Percentiles rank a stretch among this genome's conserved stretches.
Conservation (phyloP, 2,329 filamentous ascomycete genomes). For the Paramyrothecium sp. region DNA sequence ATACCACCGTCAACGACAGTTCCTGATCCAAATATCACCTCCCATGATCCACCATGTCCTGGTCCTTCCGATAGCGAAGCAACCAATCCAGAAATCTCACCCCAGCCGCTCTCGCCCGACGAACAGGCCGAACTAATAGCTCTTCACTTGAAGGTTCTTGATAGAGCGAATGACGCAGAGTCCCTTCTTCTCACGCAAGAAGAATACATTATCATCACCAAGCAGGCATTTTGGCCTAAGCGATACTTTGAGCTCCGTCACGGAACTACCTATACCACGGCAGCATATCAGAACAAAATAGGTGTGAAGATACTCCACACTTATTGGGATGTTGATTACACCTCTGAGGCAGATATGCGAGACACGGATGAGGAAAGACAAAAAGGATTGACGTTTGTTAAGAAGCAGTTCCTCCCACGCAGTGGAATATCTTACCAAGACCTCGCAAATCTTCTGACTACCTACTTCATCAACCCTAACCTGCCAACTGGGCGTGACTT, state of each 20-base stretch:
- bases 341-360: not conserved
- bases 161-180: not conserved
- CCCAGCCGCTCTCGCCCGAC: not conserved
- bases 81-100: not conserved
- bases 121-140: not conserved
- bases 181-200: not conserved
- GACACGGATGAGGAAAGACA: not conserved
- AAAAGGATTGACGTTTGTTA: not conserved
- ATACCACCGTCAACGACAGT: not conserved
- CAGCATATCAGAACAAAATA: not conserved
- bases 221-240: not conserved
- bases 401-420: not conserved
- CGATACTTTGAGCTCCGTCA: not conserved
- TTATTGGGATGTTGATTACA: not conserved
- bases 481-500: not conserved
- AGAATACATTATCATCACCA: not conserved
- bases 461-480: not conserved
- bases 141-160: not conserved
- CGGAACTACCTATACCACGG: not conserved
- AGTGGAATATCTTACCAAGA: not conserved
- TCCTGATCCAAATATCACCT: not conserved
- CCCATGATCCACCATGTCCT: not conserved
- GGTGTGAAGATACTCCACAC: not conserved
- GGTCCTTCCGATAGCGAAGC: not conserved
- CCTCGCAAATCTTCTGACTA: not conserved